Conservation (phyloP, 2,329 filamentous ascomycete species). For the Neofusicoccum cordaticola region DNA sequence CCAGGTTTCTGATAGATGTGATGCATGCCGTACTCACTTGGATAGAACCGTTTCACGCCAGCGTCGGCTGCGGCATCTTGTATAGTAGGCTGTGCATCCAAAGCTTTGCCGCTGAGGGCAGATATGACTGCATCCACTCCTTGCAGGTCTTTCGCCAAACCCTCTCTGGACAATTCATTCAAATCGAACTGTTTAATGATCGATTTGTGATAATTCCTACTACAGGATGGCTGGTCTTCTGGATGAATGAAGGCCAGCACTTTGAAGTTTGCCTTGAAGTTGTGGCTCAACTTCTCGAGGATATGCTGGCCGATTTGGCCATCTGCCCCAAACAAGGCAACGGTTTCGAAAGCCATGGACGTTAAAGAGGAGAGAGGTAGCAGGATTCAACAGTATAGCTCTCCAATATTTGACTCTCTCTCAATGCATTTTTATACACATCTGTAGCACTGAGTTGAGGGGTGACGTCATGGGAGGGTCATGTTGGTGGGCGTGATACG, state of each 20-base stretch:
- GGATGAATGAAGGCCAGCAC: slow-evolving; percentile 19
- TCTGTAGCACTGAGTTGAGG: neutral
- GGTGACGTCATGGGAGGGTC: neutral
- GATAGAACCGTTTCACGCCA: slow-evolving; percentile 28
- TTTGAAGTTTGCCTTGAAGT: slow-evolving; percentile 14
- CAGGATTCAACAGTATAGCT: neutral
- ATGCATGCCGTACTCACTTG: slow-evolving; percentile 28
- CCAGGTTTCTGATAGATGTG: slow-evolving; percentile 24
- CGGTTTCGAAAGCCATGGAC: slow-evolving; percentile 7
- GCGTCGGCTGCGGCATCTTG: slow-evolving; percentile 27
- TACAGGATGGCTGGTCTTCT: neutral
- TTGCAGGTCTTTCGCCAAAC: slow-evolving; percentile 19
- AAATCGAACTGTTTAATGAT: slow-evolving; percentile 22
- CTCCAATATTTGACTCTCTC: neutral
- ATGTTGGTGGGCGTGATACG: neutral
- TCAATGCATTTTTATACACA: neutral
- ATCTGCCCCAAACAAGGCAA: slow-evolving; percentile 21
- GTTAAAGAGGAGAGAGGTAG: neutral
- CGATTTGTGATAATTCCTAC: slow-evolving; percentile 6
- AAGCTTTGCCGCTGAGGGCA: slow-evolving; percentile 24
- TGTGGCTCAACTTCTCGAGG: slow-evolving; percentile 17
- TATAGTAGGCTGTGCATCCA: slow-evolving; percentile 22
- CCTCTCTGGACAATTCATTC: slow-evolving; percentile 5
- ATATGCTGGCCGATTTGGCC: slow-evolving; percentile 21
- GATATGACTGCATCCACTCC: slow-evolving; percentile 26